phyloP scores from a whole-genome alignment of 2,329 filamentous ascomycete genomes.

The Exophiala alcalophila region DNA sequence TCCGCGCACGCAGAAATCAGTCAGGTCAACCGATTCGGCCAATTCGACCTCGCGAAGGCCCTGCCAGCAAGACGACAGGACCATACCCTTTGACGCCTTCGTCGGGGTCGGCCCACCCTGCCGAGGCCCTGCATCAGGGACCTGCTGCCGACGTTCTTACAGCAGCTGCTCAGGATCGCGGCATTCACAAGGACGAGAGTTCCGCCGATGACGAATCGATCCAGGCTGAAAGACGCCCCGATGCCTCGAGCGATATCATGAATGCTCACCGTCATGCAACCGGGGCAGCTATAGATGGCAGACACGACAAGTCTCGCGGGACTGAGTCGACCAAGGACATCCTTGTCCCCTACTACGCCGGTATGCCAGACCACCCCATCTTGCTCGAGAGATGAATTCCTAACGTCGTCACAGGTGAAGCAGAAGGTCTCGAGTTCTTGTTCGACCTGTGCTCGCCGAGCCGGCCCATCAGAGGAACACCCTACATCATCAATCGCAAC shows the following conservation, averaged over 20 bases:
- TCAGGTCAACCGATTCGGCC: conserved; percentile 3
- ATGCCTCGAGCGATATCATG: not conserved
- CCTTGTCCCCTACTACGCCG: conserved; percentile 17
- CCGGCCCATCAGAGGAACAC: conserved; percentile 13
- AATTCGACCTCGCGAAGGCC: conserved; percentile 3
- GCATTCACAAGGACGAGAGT: not conserved
- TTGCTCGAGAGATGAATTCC: not conserved
- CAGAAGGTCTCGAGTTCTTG: conserved; percentile 21
- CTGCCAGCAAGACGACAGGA: not conserved
- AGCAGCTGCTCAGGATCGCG: too few relatives aligned
- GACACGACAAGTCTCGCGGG: conserved; percentile 1
- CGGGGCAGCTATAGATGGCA: not conserved
- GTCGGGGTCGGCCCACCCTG: conserved; percentile 2
- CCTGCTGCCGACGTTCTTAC: not conserved
- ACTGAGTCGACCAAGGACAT: not conserved
- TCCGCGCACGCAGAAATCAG: not conserved
- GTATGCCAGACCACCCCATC: conserved; percentile 2
- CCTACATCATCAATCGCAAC: conserved; percentile 16
- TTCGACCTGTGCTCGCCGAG: conserved; percentile 19
- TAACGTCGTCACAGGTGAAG: conserved; percentile 10
- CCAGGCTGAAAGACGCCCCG: not conserved
- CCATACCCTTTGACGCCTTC: conserved; percentile 17
- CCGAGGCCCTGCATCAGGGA: conserved; percentile 7
- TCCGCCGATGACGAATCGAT: not conserved
- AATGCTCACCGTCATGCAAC: not conserved